Conservation (phyloP, 805 yeast species). For the Cyberlindnera samutprakarnensis region DNA sequence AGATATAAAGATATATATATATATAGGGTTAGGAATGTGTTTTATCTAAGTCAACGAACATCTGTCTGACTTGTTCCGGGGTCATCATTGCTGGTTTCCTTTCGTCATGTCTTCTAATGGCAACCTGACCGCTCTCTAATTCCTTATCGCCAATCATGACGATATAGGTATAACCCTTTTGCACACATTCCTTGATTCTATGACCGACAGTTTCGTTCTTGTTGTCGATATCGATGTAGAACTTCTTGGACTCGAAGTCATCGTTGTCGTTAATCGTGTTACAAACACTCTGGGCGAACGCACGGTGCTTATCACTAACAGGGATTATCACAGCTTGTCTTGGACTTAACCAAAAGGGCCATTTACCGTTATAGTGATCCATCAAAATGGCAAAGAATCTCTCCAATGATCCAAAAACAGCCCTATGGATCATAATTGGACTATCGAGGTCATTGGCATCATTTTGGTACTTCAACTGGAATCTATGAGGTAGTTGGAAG, state of each 20-base stretch:
- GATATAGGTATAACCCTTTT: constrained; percentile 69
- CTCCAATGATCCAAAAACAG: constrained; percentile 91
- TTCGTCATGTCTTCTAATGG: constrained; percentile 54
- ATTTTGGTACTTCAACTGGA: constrained; percentile 60
- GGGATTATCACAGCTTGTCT: constrained; percentile 85
- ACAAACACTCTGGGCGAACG: constrained; percentile 44
- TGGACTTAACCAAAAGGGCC: constrained; percentile 98
- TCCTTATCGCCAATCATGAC: constrained; percentile 88
- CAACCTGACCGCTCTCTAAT: constrained; percentile 45
- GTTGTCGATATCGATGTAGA: constrained; percentile 67
- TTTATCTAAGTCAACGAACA: constrained; percentile 50
- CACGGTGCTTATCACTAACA: constrained; percentile 53
- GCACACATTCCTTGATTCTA: constrained; percentile 72
- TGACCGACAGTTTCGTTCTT: constrained; percentile 74
- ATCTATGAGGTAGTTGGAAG: constrained; percentile 86
- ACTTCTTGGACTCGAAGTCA: constrained; percentile 39
- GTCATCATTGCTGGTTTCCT: constrained; percentile 37
- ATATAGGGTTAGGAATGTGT: constrained; percentile 24
- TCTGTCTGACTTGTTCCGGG: constrained; percentile 41
- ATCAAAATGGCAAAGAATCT: constrained; percentile 85
- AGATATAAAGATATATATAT: no score
- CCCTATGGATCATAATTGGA: constrained; percentile 95
- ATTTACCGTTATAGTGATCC: constrained; percentile 84
- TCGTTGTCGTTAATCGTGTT: constrained; percentile 40
- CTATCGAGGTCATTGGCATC: constrained; percentile 43